These are phyloP conservation scores for Paramecium primaurelia DNA, from an alignment of 73 alveolate species.

Conservation along the genomic window DNA sequence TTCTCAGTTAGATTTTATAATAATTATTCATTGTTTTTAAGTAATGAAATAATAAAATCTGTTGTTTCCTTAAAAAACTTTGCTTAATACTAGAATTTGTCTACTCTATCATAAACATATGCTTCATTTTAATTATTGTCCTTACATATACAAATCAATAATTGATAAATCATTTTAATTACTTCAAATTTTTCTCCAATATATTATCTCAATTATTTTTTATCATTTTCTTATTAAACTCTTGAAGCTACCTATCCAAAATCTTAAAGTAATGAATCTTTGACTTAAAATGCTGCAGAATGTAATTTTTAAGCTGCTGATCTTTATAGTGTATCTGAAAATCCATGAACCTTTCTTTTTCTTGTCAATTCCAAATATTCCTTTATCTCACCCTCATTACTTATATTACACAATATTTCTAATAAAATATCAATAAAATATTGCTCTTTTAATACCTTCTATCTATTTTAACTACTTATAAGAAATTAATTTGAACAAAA, in stretches of 20 bases:
- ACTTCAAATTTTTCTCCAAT: constrained; percentile 32
- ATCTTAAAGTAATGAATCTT: background rate
- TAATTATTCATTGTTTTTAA: constrained; percentile 37
- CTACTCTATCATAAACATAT: constrained; percentile 36
- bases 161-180: constrained; percentile 41
- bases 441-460: constrained; percentile 48
- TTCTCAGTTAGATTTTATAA: constrained; percentile 49
- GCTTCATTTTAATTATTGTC: constrained; percentile 44
- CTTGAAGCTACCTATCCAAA: constrained; percentile 18
- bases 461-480: constrained; percentile 39
- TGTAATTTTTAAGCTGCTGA: background rate
- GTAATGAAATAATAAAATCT: constrained; percentile 46
- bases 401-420: background rate
- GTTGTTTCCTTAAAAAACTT: constrained; percentile 57
- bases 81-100: constrained; percentile 48
- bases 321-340: background rate
- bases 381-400: background rate
- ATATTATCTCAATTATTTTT: background rate
- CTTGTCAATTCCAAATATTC: background rate
- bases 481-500: constrained; percentile 50
- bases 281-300: background rate
- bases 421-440: constrained; percentile 42
- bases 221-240: background rate
- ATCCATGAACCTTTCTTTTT: background rate
- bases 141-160: constrained; percentile 40